These are phyloP conservation scores for Middelhovenomyces tepae DNA, from an alignment of 805 yeast species.

Conservation along the genomic window DNA sequence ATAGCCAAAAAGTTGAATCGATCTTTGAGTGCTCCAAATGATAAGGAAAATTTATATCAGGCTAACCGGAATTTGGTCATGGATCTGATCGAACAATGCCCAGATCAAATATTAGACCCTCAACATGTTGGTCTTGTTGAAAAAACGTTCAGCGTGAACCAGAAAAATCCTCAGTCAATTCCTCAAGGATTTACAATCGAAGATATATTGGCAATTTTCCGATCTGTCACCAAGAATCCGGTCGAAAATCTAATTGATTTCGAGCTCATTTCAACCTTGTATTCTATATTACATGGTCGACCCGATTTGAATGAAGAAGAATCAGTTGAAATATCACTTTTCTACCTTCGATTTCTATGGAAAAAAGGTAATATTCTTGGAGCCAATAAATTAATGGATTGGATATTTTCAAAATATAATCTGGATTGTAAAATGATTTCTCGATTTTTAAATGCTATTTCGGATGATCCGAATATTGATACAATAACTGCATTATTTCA, in stretches of 20 bases:
- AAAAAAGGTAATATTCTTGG: constrained; percentile 13
- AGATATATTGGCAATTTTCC: constrained; percentile 3
- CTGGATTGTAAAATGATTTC: constrained; percentile 6
- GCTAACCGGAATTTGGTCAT: too few species aligned
- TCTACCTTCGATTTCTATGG: constrained; percentile 17
- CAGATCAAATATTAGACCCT: constrained; percentile 4
- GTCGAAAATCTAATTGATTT: constrained; percentile 1
- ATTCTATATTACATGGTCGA: neutral
- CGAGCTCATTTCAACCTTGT: constrained; percentile 3
- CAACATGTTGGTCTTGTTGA: constrained; percentile 6
- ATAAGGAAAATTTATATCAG: too few species aligned
- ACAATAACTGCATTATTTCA: constrained; percentile 4
- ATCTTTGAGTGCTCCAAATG: too few species aligned
- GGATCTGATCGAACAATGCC: constrained; percentile 5
- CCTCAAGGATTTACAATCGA: neutral
- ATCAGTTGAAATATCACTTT: constrained; percentile 16
- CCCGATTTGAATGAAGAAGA: constrained; percentile 4
- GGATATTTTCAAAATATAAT: constrained; percentile 11
- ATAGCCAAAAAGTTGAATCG: too few species aligned
- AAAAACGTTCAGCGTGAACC: constrained; percentile 1
- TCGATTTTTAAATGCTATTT: constrained; percentile 8
- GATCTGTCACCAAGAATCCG: constrained; percentile 2
- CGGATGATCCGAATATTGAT: constrained; percentile 6
- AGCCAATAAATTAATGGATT: constrained; percentile 15
- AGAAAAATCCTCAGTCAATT: too few species aligned